phyloP scores from a whole-genome alignment of 2,329 filamentous ascomycete species.

The Basipetospora sp. region DNA sequence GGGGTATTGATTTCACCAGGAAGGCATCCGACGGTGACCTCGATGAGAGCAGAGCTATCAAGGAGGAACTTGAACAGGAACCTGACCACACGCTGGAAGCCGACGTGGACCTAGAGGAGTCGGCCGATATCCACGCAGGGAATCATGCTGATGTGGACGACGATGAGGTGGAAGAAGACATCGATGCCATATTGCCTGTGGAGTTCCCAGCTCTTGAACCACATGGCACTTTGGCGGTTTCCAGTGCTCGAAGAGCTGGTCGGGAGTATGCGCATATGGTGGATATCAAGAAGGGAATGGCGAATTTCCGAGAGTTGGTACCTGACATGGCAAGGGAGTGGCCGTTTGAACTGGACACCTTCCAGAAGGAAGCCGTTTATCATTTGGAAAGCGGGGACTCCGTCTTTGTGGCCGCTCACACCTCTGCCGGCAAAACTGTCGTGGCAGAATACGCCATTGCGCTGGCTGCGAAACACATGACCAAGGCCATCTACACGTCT shows the following conservation, averaged over 20 bases:
- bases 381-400: conserved; percentile 93
- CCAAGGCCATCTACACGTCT: conserved; percentile 96
- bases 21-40: conserved; percentile 32
- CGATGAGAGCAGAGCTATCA: conserved; percentile 29
- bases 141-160: conserved; percentile 20
- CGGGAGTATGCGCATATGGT: conserved; percentile 98
- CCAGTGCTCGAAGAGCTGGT: conserved; percentile 57
- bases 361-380: conserved; percentile 97
- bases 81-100: conserved; percentile 20
- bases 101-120: neutral
- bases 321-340: conserved; percentile 92
- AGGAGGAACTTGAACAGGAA: conserved; percentile 35
- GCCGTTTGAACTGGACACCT: conserved; percentile 94
- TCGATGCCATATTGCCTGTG: conserved; percentile 76
- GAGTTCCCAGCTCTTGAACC: conserved; percentile 89
- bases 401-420: conserved; percentile 94
- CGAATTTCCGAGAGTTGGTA: conserved; percentile 86
- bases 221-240: conserved; percentile 57
- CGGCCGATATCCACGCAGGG: conserved; percentile 10
- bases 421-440: conserved; percentile 93
- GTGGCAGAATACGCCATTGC: conserved; percentile 97
- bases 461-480: conserved; percentile 95
- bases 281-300: conserved; percentile 79
- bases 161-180: conserved; percentile 36
- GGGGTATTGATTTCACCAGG: conserved; percentile 60